Conservation (phyloP, 306 rosid species). For the Notholithocarpus densiflorus region DNA sequence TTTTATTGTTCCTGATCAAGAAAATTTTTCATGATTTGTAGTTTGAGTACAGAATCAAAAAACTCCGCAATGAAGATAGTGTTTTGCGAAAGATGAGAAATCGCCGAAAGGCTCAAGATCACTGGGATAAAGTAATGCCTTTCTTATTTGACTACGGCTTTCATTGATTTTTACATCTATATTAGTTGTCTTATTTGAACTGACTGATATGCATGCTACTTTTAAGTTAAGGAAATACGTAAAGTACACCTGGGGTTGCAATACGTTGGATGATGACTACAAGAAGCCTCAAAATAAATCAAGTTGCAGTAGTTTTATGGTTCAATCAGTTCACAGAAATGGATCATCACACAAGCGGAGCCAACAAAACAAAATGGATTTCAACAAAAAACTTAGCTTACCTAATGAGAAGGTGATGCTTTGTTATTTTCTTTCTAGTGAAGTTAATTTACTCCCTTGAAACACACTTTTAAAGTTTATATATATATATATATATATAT, state of each 20-base stretch:
- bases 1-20: neutral
- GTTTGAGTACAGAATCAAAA: conserved; percentile 86
- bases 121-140: conserved; percentile 79
- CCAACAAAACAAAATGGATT: conserved; percentile 36
- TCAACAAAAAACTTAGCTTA: conserved; percentile 37
- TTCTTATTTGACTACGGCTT: conserved; percentile 9
- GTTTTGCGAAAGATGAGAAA: conserved; percentile 63
- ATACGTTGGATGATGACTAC: conserved; percentile 36
- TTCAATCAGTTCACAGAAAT: conserved; percentile 37
- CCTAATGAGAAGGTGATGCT: conserved; percentile 51
- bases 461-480: neutral
- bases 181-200: conserved; percentile 5
- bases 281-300: conserved; percentile 28
- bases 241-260: conserved; percentile 68
- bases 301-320: conserved; percentile 43
- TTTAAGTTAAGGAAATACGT: conserved; percentile 93
- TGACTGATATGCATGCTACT: conserved; percentile 20
- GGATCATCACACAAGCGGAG: conserved; percentile 47
- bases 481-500: too few species aligned
- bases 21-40: conserved; percentile 26
- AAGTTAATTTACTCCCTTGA: neutral
- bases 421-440: conserved; percentile 2
- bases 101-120: conserved; percentile 74
- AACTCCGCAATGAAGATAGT: conserved; percentile 75
- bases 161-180: conserved; percentile 11